Evolutionary conservation across 257 asterid genomes (phyloP).

Genomic region (Gentiana straminea): DNA sequence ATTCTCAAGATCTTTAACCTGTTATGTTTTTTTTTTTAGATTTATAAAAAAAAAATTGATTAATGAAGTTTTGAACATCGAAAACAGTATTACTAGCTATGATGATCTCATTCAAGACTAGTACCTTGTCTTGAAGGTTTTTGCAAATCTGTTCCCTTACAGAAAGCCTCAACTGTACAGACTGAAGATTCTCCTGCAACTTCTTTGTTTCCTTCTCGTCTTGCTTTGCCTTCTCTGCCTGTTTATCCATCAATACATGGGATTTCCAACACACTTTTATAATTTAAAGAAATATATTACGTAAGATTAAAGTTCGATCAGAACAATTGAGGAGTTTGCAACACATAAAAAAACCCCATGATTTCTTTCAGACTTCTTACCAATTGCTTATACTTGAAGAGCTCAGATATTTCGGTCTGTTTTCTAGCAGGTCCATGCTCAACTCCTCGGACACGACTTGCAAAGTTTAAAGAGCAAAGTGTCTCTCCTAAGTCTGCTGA

Average conservation of each 20-base stretch:
- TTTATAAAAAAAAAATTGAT: not conserved
- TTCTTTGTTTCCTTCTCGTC: conserved; percentile 84
- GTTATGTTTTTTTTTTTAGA: conserved; percentile 3
- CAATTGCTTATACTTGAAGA: conserved; percentile 71
- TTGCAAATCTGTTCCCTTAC: conserved; percentile 72
- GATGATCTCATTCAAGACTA: too few relatives aligned
- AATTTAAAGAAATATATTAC: conserved; percentile 7
- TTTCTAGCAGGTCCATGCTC: conserved; percentile 90
- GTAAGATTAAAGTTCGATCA: not conserved
- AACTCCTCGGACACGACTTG: conserved; percentile 88
- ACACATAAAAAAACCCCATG: not conserved
- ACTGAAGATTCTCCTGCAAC: conserved; percentile 76
- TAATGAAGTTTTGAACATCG: not conserved
- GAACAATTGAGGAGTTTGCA: not conserved
- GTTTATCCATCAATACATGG: conserved; percentile 16
- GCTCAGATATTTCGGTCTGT: conserved; percentile 61
- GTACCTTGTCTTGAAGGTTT: conserved; percentile 87
- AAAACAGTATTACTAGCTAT: too few relatives aligned
- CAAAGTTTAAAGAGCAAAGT: conserved; percentile 78
- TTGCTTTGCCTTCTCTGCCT: conserved; percentile 82
- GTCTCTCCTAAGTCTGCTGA: conserved; percentile 74
- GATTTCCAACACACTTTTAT: too few relatives aligned
- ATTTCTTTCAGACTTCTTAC: conserved; percentile 28
- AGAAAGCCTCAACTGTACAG: conserved; percentile 61
- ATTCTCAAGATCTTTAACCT: conserved; percentile 85